Percentiles rank a stretch among this genome's conserved stretches.
Evolutionary conservation across 176 grass and related monocot genomes (phyloP).

Genomic region (Triticum dicoccoides): DNA sequence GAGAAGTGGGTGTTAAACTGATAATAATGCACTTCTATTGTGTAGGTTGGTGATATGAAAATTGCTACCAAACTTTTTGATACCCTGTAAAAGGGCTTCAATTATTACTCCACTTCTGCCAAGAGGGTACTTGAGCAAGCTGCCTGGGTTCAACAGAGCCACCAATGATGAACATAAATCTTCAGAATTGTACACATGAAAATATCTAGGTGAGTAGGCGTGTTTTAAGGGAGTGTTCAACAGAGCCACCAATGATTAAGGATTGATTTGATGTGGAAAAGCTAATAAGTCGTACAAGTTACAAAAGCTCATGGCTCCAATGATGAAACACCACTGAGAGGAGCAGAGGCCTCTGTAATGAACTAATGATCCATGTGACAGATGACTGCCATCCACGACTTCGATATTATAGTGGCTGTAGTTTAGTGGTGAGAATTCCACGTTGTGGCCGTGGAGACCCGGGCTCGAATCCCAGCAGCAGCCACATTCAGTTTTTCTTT

Average conservation of each 20-base stretch:
- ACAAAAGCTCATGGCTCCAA: neutral
- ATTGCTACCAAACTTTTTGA: no score
- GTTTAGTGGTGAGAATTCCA: constrained; percentile 98
- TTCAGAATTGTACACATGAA: constrained; percentile 9
- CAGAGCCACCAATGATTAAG: neutral
- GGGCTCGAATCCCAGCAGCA: constrained; percentile 93
- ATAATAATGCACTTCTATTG: no score
- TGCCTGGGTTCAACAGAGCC: constrained; percentile 34
- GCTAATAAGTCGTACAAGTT: neutral
- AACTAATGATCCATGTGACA: neutral
- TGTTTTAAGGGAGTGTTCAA: neutral
- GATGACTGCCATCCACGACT: neutral
- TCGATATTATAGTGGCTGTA: constrained; percentile 48
- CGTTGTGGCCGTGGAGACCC: constrained; percentile 90
- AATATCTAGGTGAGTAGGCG: neutral
- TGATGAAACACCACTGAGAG: neutral
- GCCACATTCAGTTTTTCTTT: constrained; percentile 9
- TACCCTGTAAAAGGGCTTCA: no score
- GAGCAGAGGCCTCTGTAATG: neutral
- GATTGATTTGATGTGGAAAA: neutral
- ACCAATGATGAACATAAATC: neutral
- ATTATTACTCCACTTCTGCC: constrained; percentile 55
- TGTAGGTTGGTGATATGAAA: no score
- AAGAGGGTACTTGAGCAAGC: constrained; percentile 72
- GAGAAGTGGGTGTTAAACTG: no score